Evolutionary conservation across 2,329 filamentous ascomycete genomes (phyloP), one percentile per base, ranked within the genome.

Genomic region (Bisporella sp.): DNA sequence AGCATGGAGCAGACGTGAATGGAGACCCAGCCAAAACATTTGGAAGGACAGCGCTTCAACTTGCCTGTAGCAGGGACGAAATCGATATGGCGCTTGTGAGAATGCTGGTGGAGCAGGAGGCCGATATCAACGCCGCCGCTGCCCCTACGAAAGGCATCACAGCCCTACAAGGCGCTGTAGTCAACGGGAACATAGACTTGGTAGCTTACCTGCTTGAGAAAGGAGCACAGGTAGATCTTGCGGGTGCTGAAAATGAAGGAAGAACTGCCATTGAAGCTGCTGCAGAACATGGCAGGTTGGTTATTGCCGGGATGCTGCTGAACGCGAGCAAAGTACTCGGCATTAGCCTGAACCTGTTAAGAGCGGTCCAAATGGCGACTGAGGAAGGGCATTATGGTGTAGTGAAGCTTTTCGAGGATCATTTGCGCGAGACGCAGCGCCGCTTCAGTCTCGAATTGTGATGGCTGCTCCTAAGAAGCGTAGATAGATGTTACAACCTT

Each of bases 251-350:
- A 33, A 44, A 32, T 7, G 47, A 44, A 48, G 39, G 47, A 31
- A 48, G 35, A 3, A 39, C 35, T 39, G 35, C 35, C 35, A 39
- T 39, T 39, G 55, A 67, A 44, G 62, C 54, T 7, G 67, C 67
- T 35, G 65, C 66, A 2, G 62, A 61, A 47, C 41, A 63, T 51
- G 65, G 64, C 9, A 39, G 35, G 35, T 39, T 39, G 35, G 35
- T 39, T 39, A 39, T 39, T 39, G 35, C 35, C 35, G 35, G 35
- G 35, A 39, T 39, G 35, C 35, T 39, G 35, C 35, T 39, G 35
- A 39, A 39, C 35, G 45, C 45, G 32, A 47, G 45, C 32, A 47
- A 37, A 47, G 45, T 37, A 47, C 45, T 47, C 29, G 45, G 45
- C 30, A 47, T 47, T 37, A 47, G 29, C 45, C 45, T 47, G 32